Percentiles rank a stretch among this genome's conserved stretches.
Conservation (phyloP, 2,329 filamentous ascomycete genomes). For the Cercospora janseana region DNA sequence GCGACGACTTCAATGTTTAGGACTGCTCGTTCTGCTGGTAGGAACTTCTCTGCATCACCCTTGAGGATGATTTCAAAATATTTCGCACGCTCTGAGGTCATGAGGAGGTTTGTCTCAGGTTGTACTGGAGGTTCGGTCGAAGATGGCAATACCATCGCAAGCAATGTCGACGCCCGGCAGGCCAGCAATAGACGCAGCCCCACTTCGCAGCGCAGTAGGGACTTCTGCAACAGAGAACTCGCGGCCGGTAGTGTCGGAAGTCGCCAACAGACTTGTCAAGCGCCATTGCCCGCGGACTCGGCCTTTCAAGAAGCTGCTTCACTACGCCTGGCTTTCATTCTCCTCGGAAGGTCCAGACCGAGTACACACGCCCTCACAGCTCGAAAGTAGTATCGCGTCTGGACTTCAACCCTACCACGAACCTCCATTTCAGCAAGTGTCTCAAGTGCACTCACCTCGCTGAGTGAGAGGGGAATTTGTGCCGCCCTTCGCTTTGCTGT, state of each 20-base stretch:
- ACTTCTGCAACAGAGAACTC: no score
- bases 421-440: slow-evolving; percentile 26
- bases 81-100: not conserved
- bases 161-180: no score
- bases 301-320: no score
- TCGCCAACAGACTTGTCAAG: no score
- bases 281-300: no score
- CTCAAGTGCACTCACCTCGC: slow-evolving; percentile 17
- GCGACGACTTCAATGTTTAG: slow-evolving; percentile 2
- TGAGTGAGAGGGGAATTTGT: slow-evolving; percentile 12
- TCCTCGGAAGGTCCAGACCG: slow-evolving; percentile 17
- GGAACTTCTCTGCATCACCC: slow-evolving; percentile 2
- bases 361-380: slow-evolving; percentile 17
- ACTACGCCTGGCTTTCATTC: slow-evolving; percentile 21
- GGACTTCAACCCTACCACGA: slow-evolving; percentile 22
- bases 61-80: slow-evolving; percentile 10
- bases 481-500: slow-evolving; percentile 21
- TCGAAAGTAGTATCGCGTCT: slow-evolving; percentile 21
- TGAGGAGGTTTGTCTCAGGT: no score
- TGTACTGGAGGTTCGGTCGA: no score
- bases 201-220: no score
- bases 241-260: no score
- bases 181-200: no score
- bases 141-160: no score
- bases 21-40: slow-evolving; percentile 12